Conservation (phyloP, 306 rosid species). For the Chamaecrista fasciculata region DNA sequence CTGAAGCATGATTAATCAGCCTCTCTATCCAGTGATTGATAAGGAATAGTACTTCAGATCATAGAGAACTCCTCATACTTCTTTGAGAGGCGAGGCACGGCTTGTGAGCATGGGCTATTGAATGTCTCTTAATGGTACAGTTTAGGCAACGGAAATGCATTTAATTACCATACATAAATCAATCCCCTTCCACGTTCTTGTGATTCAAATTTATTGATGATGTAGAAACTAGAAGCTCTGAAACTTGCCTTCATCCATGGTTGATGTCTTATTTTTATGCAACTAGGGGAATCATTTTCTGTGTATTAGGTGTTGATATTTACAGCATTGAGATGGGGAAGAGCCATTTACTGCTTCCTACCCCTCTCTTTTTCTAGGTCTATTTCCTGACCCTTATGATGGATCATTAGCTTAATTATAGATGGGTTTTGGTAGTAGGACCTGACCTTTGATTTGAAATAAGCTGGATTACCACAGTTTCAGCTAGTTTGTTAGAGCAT, state of each 20-base stretch:
- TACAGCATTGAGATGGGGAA: too few relatives aligned
- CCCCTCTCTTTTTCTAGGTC: too few relatives aligned
- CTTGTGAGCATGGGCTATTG: not conserved
- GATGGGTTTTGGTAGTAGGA: not conserved
- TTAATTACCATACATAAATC: not conserved
- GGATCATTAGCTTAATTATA: not conserved
- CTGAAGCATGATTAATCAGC: conserved; percentile 9
- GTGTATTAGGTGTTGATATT: too few relatives aligned
- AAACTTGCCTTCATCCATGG: not conserved
- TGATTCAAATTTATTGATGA: not conserved
- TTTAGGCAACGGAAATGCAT: not conserved
- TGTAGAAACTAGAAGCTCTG: not conserved
- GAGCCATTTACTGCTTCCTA: not conserved
- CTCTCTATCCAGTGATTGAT: not conserved
- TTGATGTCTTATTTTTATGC: not conserved
- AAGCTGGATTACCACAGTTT: conserved; percentile 18
- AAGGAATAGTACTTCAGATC: not conserved
- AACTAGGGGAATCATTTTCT: not conserved
- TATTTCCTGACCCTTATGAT: too few relatives aligned
- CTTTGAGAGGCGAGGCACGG: not conserved
- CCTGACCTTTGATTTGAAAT: conserved; percentile 12
- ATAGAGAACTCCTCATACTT: not conserved
- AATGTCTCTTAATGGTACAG: not conserved
- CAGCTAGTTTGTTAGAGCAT: conserved; percentile 11
- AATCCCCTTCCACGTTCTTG: not conserved